Percentiles rank a stretch among this genome's conserved stretches.
Conservation (phyloP, 208 protist species). For the Acanthamoeba divionensis region DNA sequence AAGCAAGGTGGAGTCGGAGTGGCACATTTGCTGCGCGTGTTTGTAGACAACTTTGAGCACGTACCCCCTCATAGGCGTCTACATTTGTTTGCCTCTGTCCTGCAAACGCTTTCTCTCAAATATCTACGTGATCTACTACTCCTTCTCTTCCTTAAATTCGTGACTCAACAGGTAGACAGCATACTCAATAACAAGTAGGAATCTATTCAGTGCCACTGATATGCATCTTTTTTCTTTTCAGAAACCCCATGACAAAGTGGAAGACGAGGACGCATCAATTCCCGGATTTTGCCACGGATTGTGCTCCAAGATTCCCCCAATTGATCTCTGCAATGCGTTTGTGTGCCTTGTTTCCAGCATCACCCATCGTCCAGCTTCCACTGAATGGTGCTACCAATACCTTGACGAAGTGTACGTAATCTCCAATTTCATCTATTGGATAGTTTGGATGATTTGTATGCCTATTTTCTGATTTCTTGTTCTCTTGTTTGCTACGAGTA, state of each 20-base stretch:
- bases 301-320: neutral
- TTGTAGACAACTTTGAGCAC: conserved; percentile 44
- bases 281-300: conserved; percentile 35
- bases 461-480: too few species aligned
- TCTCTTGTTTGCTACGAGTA: too few species aligned
- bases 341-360: neutral
- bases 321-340: neutral
- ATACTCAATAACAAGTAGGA: neutral
- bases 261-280: neutral
- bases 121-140: neutral
- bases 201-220: neutral
- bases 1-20: conserved; percentile 24
- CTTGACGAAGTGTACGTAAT: neutral
- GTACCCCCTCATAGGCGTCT: neutral
- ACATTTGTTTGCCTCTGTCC: neutral
- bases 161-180: neutral
- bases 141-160: conserved; percentile 15
- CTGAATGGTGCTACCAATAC: too few species aligned
- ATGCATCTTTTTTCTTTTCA: neutral
- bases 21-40: neutral
- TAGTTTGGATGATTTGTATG: too few species aligned
- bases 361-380: too few species aligned
- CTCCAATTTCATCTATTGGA: neutral
- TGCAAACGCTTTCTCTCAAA: conserved; percentile 25
- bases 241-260: neutral